Evolutionary conservation across 2,329 filamentous ascomycete species (phyloP).

Genomic region (Diaporthe sp.): DNA sequence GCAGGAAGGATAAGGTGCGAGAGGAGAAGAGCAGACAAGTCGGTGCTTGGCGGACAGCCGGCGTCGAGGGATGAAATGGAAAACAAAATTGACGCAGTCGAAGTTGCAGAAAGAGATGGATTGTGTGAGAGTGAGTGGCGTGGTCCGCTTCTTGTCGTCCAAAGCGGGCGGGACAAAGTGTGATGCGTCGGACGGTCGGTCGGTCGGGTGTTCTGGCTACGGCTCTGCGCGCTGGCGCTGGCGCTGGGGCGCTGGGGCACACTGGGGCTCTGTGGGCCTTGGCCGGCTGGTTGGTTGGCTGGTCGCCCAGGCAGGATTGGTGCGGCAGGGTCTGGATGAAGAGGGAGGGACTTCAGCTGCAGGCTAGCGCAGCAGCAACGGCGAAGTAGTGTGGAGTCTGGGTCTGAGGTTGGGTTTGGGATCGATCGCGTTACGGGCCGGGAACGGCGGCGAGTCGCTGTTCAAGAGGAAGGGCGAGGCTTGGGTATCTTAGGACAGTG

Average conservation of each 20-base stretch:
- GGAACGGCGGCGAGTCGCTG: neutral
- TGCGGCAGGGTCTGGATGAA: constrained; percentile 21
- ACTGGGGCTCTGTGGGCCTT: constrained; percentile 13
- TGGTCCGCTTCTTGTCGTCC: constrained; percentile 14
- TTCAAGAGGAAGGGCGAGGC: neutral
- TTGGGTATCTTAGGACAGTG: constrained; percentile 12
- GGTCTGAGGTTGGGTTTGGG: neutral
- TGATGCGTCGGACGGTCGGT: constrained; percentile 25
- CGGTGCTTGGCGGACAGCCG: neutral
- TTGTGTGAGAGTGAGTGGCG: constrained; percentile 21
- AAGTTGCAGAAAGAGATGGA: constrained; percentile 6
- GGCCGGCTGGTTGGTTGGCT: constrained; percentile 24
- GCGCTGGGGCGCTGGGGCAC: constrained; percentile 19
- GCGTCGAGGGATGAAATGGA: constrained; percentile 5
- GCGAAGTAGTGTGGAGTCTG: constrained; percentile 9
- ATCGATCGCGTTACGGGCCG: neutral
- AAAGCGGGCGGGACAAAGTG: constrained; percentile 23
- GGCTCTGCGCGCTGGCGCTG: constrained; percentile 22
- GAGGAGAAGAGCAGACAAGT: neutral
- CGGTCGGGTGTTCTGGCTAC: constrained; percentile 23
- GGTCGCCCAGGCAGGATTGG: constrained; percentile 14
- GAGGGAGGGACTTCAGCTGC: constrained; percentile 25
- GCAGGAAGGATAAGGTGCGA: neutral
- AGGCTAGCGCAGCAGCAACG: constrained; percentile 11
- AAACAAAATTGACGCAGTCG: constrained; percentile 16